These are phyloP conservation scores for Myxozyma geophila DNA, from an alignment of 805 yeast species.

Conservation along the genomic window DNA sequence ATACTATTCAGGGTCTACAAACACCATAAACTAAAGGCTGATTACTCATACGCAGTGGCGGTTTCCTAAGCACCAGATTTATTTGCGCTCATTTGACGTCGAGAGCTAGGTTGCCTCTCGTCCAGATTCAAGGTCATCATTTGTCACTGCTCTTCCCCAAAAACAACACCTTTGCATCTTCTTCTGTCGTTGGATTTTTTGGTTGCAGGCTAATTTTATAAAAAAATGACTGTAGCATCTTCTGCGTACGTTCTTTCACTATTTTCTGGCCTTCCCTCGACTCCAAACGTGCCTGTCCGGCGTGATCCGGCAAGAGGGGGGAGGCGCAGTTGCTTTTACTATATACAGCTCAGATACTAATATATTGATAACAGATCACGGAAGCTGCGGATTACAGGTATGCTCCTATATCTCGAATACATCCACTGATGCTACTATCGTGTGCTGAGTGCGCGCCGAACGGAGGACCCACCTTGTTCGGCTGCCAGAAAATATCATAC, in stretches of 20 bases:
- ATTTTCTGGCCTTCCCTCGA: not conserved
- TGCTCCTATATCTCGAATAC: not conserved
- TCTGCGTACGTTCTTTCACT: slow-evolving; percentile 14
- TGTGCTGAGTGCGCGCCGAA: not conserved
- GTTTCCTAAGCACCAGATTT: slow-evolving; percentile 6
- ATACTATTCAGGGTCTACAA: not conserved
- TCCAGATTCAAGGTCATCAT: slow-evolving; percentile 10
- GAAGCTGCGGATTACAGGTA: slow-evolving; percentile 36
- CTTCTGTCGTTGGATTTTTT: not conserved
- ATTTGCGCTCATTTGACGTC: slow-evolving; percentile 3
- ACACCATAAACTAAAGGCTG: not conserved
- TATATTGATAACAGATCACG: slow-evolving; percentile 21
- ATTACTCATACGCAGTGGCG: not conserved
- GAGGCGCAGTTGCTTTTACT: slow-evolving; percentile 3
- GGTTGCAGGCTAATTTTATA: not conserved
- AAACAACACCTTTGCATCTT: not conserved
- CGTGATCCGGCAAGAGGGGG: slow-evolving; percentile 8
- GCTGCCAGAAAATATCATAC: not conserved
- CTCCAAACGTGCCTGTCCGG: not conserved
- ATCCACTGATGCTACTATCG: not conserved
- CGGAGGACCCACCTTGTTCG: not conserved
- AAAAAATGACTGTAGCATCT: slow-evolving; percentile 17
- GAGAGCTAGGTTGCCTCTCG: not conserved
- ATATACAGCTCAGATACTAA: not conserved
- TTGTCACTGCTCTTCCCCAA: slow-evolving; percentile 9